Conservation (phyloP, 352 stramenopile genomes). For the Peronosclerospora sorghi region DNA sequence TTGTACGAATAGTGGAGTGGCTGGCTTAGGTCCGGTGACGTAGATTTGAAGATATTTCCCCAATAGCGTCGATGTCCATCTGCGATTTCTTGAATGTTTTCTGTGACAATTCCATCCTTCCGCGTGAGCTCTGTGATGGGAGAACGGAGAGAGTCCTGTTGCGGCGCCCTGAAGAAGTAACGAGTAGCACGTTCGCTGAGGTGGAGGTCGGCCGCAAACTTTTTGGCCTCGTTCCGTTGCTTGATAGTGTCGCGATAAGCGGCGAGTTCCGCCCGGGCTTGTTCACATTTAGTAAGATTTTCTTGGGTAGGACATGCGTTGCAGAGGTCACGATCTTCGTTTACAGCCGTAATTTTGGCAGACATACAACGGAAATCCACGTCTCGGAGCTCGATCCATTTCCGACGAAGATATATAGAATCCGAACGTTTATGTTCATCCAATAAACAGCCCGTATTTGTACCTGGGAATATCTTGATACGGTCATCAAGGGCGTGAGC, state of each 20-base stretch:
- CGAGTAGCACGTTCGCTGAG: slow-evolving; percentile 4
- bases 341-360: neutral
- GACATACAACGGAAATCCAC: neutral
- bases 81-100: slow-evolving; percentile 1
- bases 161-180: slow-evolving; percentile 4
- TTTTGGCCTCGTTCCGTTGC: no score
- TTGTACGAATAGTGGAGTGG: neutral
- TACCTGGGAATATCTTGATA: slow-evolving; percentile 2
- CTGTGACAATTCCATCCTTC: neutral
- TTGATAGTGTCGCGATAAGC: neutral
- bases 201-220: no score
- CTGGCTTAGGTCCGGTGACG: slow-evolving; percentile 3
- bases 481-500: neutral
- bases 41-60: slow-evolving; percentile 4
- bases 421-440: slow-evolving; percentile 9
- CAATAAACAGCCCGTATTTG: slow-evolving; percentile 6
- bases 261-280: neutral
- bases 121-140: no score
- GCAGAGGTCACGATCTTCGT: slow-evolving; percentile 1
- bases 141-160: slow-evolving; percentile 7
- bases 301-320: neutral
- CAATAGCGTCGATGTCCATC: slow-evolving; percentile 1
- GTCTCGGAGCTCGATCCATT: slow-evolving; percentile 2
- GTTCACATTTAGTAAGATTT: neutral
- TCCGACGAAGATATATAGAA: slow-evolving; percentile 5